phyloP scores from a whole-genome alignment of 176 grass and related monocot genomes.

The Raddia guianensis region DNA sequence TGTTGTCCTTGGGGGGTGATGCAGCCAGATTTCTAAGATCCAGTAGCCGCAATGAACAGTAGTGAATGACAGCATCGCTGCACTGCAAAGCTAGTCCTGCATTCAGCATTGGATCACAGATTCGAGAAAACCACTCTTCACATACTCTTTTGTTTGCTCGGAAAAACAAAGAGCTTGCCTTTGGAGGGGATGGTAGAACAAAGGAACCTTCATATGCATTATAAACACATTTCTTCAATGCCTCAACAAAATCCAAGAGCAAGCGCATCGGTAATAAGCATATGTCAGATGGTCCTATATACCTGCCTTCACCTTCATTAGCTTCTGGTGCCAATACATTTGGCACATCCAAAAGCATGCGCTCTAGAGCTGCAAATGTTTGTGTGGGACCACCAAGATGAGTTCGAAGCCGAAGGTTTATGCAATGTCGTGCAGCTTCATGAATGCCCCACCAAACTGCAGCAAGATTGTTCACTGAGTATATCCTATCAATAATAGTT shows the following conservation, averaged over 20 bases:
- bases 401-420: constrained; percentile 93
- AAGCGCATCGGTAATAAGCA: constrained; percentile 83
- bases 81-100: constrained; percentile 86
- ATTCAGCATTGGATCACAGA: constrained; percentile 98
- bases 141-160: constrained; percentile 94
- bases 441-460: constrained; percentile 96
- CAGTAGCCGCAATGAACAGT: constrained; percentile 64
- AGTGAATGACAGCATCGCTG: constrained; percentile 74
- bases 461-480: constrained; percentile 91
- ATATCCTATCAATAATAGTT: constrained; percentile 71
- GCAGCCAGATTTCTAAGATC: constrained; percentile 70
- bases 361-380: constrained; percentile 97
- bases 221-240: constrained; percentile 94
- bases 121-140: constrained; percentile 99
- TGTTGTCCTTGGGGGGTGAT: constrained; percentile 72
- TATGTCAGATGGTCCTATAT: constrained; percentile 64
- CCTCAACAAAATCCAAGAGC: constrained; percentile 92
- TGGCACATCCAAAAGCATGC: constrained; percentile 88
- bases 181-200: constrained; percentile 66
- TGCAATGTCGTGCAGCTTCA: constrained; percentile 88
- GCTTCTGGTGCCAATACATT: constrained; percentile 70
- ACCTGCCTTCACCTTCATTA: constrained; percentile 75
- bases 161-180: constrained; percentile 87
- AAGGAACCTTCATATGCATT: constrained; percentile 99
- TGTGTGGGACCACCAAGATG: constrained; percentile 94